Conservation (phyloP, 2,329 filamentous ascomycete genomes). For the Elsinoe fawcettii region DNA sequence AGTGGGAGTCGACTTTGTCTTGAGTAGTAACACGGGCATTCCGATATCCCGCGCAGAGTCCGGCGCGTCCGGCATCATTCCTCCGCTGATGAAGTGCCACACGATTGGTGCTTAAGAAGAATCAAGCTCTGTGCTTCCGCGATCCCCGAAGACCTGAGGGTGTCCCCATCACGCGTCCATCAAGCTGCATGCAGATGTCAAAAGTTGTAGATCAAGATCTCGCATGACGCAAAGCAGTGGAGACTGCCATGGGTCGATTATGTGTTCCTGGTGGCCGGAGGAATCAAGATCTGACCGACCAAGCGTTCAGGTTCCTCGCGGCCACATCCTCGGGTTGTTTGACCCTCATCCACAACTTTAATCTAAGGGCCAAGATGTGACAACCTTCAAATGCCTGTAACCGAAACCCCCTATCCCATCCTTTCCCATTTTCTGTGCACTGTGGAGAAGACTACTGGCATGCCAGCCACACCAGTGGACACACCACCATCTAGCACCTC, state of each 20-base stretch:
- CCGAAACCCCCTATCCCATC: conserved; percentile 31
- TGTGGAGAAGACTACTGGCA: conserved; percentile 31
- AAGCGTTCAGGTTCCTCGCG: background rate
- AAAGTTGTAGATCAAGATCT: conserved; percentile 7
- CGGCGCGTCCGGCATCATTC: conserved; percentile 3
- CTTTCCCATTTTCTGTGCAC: conserved; percentile 32
- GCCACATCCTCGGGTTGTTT: background rate
- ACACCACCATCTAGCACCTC: conserved; percentile 20
- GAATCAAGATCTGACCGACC: conserved; percentile 11
- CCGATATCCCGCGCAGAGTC: conserved; percentile 4
- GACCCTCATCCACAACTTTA: conserved; percentile 6
- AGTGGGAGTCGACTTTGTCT: conserved; percentile 63
- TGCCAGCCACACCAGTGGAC: conserved; percentile 28
- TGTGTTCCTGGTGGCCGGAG: background rate
- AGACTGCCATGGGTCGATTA: background rate
- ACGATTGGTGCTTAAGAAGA: conserved; percentile 1
- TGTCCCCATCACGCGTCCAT: conserved; percentile 3
- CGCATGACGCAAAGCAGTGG: conserved; percentile 5
- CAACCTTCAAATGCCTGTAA: conserved; percentile 28
- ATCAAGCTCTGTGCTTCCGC: conserved; percentile 7
- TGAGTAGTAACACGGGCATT: conserved; percentile 56
- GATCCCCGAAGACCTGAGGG: background rate
- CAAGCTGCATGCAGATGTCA: background rate
- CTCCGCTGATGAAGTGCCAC: background rate
- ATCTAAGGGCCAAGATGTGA: conserved; percentile 16